Conservation (phyloP, 305 asterid genomes). For the Plantago rigida region DNA sequence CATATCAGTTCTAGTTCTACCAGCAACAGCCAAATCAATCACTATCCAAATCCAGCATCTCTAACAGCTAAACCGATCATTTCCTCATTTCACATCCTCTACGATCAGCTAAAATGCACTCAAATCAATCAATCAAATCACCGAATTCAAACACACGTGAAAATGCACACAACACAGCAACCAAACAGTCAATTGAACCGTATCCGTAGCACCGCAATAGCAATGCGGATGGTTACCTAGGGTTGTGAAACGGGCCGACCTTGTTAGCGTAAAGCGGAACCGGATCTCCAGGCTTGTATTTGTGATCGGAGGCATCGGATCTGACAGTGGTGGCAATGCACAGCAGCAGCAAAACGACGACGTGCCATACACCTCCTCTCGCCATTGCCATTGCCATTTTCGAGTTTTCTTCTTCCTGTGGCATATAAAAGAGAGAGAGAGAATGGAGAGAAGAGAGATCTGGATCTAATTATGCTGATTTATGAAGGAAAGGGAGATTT, state of each 20-base stretch:
- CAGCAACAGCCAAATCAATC: too few species aligned
- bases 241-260: slow-evolving; percentile 72
- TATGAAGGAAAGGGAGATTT: not conserved
- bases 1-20: too few species aligned
- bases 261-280: slow-evolving; percentile 68
- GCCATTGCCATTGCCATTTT: slow-evolving; percentile 30
- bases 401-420: not conserved
- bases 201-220: not conserved
- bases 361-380: slow-evolving; percentile 28
- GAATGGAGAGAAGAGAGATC: not conserved
- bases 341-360: slow-evolving; percentile 30
- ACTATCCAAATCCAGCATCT: too few species aligned
- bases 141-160: too few species aligned
- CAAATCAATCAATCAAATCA: too few species aligned
- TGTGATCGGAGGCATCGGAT: slow-evolving; percentile 65
- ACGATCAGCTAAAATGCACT: too few species aligned
- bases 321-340: slow-evolving; percentile 34
- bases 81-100: too few species aligned
- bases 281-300: slow-evolving; percentile 43
- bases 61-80: too few species aligned
- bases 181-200: not conserved
- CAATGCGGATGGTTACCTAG: slow-evolving; percentile 34
- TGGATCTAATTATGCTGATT: slow-evolving; percentile 2
- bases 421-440: too few species aligned
- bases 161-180: not conserved